Percentiles rank a stretch among this genome's conserved stretches.
phyloP scores from a whole-genome alignment of 2,329 filamentous ascomycete genomes.

The Talaromyces sp. region DNA sequence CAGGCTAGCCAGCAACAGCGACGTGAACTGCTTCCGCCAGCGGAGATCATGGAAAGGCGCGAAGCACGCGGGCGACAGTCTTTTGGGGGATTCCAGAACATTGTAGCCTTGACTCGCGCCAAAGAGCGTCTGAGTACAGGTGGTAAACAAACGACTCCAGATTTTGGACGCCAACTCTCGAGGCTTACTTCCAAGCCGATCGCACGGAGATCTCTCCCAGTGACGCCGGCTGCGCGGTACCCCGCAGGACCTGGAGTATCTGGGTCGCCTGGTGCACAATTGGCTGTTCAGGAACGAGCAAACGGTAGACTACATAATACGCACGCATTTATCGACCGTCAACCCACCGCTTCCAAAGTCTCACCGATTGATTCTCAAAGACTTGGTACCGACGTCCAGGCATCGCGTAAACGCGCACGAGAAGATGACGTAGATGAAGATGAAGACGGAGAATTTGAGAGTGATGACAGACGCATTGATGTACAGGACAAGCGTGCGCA shows the following conservation, averaged over 20 bases:
- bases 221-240: slow-evolving; percentile 1
- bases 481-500: slow-evolving; percentile 15
- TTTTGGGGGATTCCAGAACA: background rate
- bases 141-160: background rate
- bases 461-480: slow-evolving; percentile 23
- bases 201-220: slow-evolving; percentile 2
- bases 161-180: slow-evolving; percentile 7
- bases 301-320: background rate
- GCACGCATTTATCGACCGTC: slow-evolving; percentile 36
- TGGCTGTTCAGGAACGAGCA: background rate
- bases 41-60: slow-evolving; percentile 18
- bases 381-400: background rate
- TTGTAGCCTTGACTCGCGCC: background rate
- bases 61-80: slow-evolving; percentile 17
- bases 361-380: slow-evolving; percentile 29
- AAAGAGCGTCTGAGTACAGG: background rate
- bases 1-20: slow-evolving; percentile 8
- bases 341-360: slow-evolving; percentile 31
- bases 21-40: slow-evolving; percentile 14
- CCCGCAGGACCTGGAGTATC: no score
- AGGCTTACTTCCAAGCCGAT: slow-evolving; percentile 10
- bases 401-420: slow-evolving; percentile 14
- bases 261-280: background rate
- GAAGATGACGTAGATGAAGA: slow-evolving; percentile 24
- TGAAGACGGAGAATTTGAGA: slow-evolving; percentile 30